Base-by-base conservation (phyloP, 2,329 filamentous ascomycete genomes). In the Sordariomycetes sp. region DNA sequence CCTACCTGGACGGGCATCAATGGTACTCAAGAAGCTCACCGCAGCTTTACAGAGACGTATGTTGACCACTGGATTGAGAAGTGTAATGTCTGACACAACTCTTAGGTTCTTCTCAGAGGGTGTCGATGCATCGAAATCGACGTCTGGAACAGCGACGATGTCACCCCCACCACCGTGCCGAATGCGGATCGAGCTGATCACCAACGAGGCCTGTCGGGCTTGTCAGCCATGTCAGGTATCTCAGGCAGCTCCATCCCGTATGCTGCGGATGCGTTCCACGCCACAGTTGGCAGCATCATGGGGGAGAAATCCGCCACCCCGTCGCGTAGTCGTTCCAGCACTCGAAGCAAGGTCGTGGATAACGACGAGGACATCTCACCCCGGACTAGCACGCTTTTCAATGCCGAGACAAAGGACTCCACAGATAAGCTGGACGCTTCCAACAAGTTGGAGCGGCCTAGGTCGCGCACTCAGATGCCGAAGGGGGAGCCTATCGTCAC, bases 41-140 rank as follows among this genome's bases (percentile, higher is more conserved):
- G 0, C 78, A 87, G 37, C 77, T 82, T 10, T 95, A 95, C 58
- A 81, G 72, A 45, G 75, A 79, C 50, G 84, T 84, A 52, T 50
- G 76, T 63, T 8, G 4, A 20, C 14, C n/a, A 6, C 21, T n/a
- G 15, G 8, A 26, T 30, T 4, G 6, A 4, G 12, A 15, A 18
- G n/a, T n/a, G 17, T 4, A 8, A 18, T 9, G 17, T 4, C 30
- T 26, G n/a, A 23, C 14, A 12, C 19, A 9, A 20, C 35, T 33
- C 24, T 46, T 27, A 85, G 72, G 81, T 83, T 10, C 74, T 95
- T 10, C 66, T 74, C 23, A 72, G 77, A 33, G 84, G 85, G 31
- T 94, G 88, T 50, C 78, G 88, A 40, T 95, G 87, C 50, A 86
- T 95, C 30, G 88, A 95, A 55, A 92, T 95, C 36, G 90, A 95